Base-by-base conservation (phyloP, 1,139 yeast genomes). In the Scheffersomyces lignicola region DNA sequence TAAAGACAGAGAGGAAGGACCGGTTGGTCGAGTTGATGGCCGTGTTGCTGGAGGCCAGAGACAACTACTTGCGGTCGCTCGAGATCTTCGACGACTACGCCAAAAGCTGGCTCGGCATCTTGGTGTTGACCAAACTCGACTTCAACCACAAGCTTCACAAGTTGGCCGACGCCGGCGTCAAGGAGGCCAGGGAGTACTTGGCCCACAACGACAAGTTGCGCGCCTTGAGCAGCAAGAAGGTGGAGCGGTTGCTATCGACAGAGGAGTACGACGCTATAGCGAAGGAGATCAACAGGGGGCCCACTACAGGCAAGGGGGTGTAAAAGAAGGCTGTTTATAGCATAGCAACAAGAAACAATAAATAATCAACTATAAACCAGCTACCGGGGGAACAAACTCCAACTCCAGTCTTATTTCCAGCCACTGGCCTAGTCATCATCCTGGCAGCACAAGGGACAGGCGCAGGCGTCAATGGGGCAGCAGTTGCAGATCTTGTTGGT, bases 51-150 rank as follows among this genome's bases (percentile, higher is more conserved):
- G 60, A 60, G 29, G 60, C 73, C 2, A 56, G 83, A 29, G 71
- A 80, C 49, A 73, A 78, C 49, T 84, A 77, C 47, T 62, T 83
- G 37, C 72, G 94, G 42, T 62, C 89, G 9, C 78, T 86, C 10
- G 97, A 90, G 60, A 65, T 90, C 31, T 82, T 87, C 47, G 85
- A 83, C 28, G 67, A 69, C 29, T 83, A 78, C 54, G 60, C 76
- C 12, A 73, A 86, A 43, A 84, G 87, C 15, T 89, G 96, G 96
- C 62, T 80, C 37, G 95, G 95, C 0, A 64, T 88, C 3, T 69
- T 68, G 33, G 56, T 72, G 3, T 59, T 77, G 8, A 29, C 51
- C n/a, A 47, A 47, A 11, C 42, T 50, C 23, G 11, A 6, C n/a
- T 49, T 63, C 34, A 47, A 49, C 37, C 48, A 50, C 4, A 58